Evolutionary conservation across 129 eudicot genomes (phyloP), one percentile per base, ranked within the genome.

Genomic region (Scalesia atractyloides): DNA sequence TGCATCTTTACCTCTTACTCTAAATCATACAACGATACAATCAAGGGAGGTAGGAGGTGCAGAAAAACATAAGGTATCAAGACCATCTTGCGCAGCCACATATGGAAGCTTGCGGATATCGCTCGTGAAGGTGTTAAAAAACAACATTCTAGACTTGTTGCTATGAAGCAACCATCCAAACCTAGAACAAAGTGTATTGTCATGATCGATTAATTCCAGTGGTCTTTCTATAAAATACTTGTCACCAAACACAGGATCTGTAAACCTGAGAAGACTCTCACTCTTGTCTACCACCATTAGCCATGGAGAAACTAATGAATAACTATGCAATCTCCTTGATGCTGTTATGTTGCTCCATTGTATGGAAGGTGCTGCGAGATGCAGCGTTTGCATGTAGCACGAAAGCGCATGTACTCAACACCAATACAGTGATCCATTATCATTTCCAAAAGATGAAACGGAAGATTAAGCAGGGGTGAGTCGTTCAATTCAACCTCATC

Each of bases 61-160:
- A 1, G 26, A 63, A 15, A 68, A 68, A 49, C 72, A 70, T 70
- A 26, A 9, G 36, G 0, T 33, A 16, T 44, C 66, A 30, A 66
- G 58, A 57, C 12, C 5, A 13, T 11, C 24, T 22, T 5, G n/a
- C 13, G 5, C 51, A 10, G 1, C 15, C 5, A 2, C 10, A 24
- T 0, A 14, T 41, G 81, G 78, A 46, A 76, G 76, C 14, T 70
- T 17, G 17, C 16, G 41, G 30, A 5, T 66, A 17, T 30, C 72
- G 26, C 9, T 48, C 4, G 82, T 76, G 51, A 81, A 71, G 15
- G 82, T 79, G 58, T 81, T 56, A 24, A 63, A 66, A 75, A 69
- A 59, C 9, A 11, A 0, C 41, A 59, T 4, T 5, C 2, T 5
- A 5, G 41, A 59, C 5, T 26, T 39, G 1, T 2, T 24, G 47